These are phyloP conservation scores for Cardiospermum halicacabum DNA, from an alignment of 345 rosid species.

Conservation along the genomic window DNA sequence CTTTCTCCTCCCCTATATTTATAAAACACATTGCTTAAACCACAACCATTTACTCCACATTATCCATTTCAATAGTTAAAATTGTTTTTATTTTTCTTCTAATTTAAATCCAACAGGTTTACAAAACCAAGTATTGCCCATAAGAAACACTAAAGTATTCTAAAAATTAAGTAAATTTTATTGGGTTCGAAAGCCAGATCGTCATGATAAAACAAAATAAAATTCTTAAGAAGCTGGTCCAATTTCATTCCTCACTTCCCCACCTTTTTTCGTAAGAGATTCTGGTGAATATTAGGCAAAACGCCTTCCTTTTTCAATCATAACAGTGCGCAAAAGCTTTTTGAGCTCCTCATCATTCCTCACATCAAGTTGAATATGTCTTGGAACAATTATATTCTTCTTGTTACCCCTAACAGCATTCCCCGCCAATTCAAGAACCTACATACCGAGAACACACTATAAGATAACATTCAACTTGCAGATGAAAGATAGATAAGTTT, in stretches of 20 bases:
- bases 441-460: not conserved
- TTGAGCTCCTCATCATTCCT: slow-evolving; percentile 74
- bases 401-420: slow-evolving; percentile 80
- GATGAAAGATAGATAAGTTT: too few relatives aligned
- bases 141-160: not conserved
- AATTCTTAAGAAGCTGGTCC: slow-evolving; percentile 74
- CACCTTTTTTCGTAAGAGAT: slow-evolving; percentile 43
- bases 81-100: too few relatives aligned
- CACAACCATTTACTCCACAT: too few relatives aligned
- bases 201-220: slow-evolving; percentile 1
- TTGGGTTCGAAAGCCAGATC: not conserved
- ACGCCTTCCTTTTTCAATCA: slow-evolving; percentile 79
- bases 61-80: too few relatives aligned
- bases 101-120: too few relatives aligned
- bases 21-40: too few relatives aligned
- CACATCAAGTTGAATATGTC: slow-evolving; percentile 74
- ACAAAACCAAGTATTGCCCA: not conserved
- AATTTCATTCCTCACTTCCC: slow-evolving; percentile 52
- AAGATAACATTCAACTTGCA: too few relatives aligned
- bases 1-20: too few relatives aligned
- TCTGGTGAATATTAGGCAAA: slow-evolving; percentile 57
- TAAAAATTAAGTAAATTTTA: not conserved
- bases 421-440: slow-evolving; percentile 76
- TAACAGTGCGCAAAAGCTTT: slow-evolving; percentile 58
- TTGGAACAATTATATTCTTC: slow-evolving; percentile 63